phyloP scores from a whole-genome alignment of 768 basidiomycete species.

The Exidia glandulosa region DNA sequence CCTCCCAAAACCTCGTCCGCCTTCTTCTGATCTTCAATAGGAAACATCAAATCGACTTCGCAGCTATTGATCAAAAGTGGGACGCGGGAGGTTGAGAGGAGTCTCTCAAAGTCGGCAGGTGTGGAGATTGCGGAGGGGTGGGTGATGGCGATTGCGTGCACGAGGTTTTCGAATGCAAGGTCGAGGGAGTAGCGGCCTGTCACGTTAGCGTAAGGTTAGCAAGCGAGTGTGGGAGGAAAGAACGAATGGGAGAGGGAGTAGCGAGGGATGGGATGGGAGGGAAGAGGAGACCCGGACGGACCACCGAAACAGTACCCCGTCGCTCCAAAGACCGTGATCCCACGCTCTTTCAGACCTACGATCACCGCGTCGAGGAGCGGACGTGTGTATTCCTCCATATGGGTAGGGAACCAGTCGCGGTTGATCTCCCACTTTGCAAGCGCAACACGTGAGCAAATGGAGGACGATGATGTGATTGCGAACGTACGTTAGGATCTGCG shows the following conservation, averaged over 20 bases:
- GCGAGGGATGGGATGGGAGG: too few relatives aligned
- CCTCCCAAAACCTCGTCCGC: slow-evolving; percentile 12
- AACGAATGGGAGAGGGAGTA: neutral
- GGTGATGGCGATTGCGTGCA: slow-evolving; percentile 2
- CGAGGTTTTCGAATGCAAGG: slow-evolving; percentile 6
- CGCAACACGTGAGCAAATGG: neutral
- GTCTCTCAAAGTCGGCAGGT: slow-evolving; percentile 5
- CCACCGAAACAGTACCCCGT: slow-evolving; percentile 5
- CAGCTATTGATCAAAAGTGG: slow-evolving; percentile 65
- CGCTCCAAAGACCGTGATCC: slow-evolving; percentile 4
- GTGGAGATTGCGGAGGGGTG: slow-evolving; percentile 5
- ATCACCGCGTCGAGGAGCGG: slow-evolving; percentile 4
- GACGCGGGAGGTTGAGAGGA: slow-evolving; percentile 24
- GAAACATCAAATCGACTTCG: slow-evolving; percentile 6
- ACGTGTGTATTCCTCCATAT: neutral
- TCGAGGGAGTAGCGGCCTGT: slow-evolving; percentile 5
- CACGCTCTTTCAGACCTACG: slow-evolving; percentile 2
- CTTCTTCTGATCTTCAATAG: slow-evolving; percentile 6
- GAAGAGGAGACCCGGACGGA: neutral
- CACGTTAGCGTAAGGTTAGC: neutral
- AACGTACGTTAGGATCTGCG: neutral
- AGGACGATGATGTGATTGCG: neutral
- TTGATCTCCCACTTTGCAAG: neutral
- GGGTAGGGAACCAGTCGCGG: slow-evolving; percentile 1
- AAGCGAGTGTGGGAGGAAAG: neutral